A percentile compares a stretch with the other conserved stretches of the same genome.
Conservation (phyloP, 371 early-diverging fungal species). For the Dinochytrium kinnereticum region DNA sequence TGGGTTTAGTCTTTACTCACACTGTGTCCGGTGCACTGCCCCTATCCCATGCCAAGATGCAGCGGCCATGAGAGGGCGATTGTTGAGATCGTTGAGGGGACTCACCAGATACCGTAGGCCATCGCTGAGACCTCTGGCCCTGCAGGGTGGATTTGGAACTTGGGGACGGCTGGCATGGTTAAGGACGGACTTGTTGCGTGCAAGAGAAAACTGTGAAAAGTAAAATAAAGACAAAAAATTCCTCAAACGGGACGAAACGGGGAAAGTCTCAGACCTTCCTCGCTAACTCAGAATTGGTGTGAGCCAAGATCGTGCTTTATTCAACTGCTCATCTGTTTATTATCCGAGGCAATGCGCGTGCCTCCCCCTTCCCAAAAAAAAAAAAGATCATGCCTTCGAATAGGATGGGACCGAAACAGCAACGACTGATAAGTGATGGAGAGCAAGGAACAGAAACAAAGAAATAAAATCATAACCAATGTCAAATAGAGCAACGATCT, state of each 20-base stretch:
- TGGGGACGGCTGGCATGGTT: not conserved
- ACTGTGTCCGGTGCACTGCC: not conserved
- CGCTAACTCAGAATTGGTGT: too few species aligned
- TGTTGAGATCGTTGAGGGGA: too few species aligned
- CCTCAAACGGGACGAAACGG: too few species aligned
- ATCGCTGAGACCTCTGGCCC: conserved; percentile 5
- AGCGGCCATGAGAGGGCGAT: too few species aligned
- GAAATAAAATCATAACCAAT: not conserved
- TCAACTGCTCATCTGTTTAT: too few species aligned
- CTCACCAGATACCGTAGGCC: conserved; percentile 19
- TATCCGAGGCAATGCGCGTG: too few species aligned
- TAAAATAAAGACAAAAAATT: not conserved
- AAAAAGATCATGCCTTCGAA: too few species aligned
- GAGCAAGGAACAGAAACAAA: not conserved
- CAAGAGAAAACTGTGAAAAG: not conserved
- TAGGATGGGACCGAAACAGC: not conserved
- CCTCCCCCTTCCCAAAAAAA: too few species aligned
- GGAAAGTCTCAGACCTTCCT: too few species aligned
- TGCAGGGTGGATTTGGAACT: not conserved
- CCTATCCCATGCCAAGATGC: not conserved
- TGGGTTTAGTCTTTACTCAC: not conserved
- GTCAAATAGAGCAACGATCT: too few species aligned
- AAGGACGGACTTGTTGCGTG: not conserved
- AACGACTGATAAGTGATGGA: not conserved
- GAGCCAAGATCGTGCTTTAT: too few species aligned